phyloP scores from a whole-genome alignment of 371 early-diverging fungal species.

The Rhizopus stolonifer region DNA sequence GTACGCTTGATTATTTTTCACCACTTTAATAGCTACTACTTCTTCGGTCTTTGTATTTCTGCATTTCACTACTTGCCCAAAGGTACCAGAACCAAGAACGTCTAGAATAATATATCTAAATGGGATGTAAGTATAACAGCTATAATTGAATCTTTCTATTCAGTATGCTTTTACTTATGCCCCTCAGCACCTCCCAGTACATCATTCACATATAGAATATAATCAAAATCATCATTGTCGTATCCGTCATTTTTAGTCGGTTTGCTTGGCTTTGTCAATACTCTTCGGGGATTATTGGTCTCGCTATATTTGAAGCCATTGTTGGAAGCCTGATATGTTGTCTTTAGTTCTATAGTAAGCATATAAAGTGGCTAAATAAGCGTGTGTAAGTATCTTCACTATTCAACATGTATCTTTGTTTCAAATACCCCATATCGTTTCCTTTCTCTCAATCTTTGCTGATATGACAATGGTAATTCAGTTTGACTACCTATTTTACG shows the following conservation, averaged over 20 bases:
- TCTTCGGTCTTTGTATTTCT: conserved; percentile 82
- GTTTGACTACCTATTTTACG: conserved; percentile 12
- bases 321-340: conserved; percentile 47
- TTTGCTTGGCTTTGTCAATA: conserved; percentile 90
- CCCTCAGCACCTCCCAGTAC: conserved; percentile 76
- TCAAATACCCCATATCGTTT: conserved; percentile 24
- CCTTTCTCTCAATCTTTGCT: conserved; percentile 21
- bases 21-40: conserved; percentile 94
- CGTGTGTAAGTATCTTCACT: neutral
- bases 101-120: conserved; percentile 83
- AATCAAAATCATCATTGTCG: conserved; percentile 95
- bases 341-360: conserved; percentile 27
- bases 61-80: conserved; percentile 98
- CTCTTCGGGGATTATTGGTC: conserved; percentile 86
- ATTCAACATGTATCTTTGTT: neutral
- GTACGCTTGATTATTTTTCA: conserved; percentile 95
- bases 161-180: conserved; percentile 64
- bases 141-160: neutral
- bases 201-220: conserved; percentile 95
- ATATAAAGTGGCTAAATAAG: conserved; percentile 24
- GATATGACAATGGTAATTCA: conserved; percentile 27
- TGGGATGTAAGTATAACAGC: neutral
- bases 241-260: conserved; percentile 89
- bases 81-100: conserved; percentile 96
- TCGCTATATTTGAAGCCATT: conserved; percentile 76